A percentile compares a stretch with the other conserved stretches of the same genome.
Conservation (phyloP, 1,139 yeast genomes). For the Yamadazyma kanchanaburiensis region DNA sequence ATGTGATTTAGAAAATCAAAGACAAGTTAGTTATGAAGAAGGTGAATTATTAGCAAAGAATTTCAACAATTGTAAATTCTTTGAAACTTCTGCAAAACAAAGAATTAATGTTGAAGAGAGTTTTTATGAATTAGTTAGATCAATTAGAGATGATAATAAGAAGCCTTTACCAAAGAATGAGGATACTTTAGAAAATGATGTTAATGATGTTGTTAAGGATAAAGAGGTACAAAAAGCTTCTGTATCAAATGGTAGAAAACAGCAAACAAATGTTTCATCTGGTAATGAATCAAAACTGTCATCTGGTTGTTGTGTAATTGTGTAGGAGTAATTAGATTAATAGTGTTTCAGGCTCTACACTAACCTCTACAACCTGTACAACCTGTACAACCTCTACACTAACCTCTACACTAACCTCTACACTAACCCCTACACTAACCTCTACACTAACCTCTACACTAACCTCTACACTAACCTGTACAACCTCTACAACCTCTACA, state of each 20-base stretch:
- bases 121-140: conserved; percentile 71
- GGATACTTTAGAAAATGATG: conserved; percentile 2
- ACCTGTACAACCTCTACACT: too few species aligned
- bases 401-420: too few species aligned
- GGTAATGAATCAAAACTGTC: conserved; percentile 31
- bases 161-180: too few species aligned
- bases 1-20: conserved; percentile 56
- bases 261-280: conserved; percentile 11
- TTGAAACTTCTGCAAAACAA: conserved; percentile 93
- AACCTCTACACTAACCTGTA: too few species aligned
- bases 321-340: conserved; percentile 22
- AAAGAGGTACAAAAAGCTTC: conserved; percentile 3
- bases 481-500: too few species aligned
- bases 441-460: too few species aligned
- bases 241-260: conserved; percentile 11
- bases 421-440: too few species aligned
- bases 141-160: conserved; percentile 33
- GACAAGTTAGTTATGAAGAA: conserved; percentile 79
- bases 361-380: too few species aligned
- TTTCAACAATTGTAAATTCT: conserved; percentile 71
- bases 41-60: conserved; percentile 75
- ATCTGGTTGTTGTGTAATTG: conserved; percentile 46
- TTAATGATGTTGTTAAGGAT: conserved; percentile 2
- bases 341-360: too few species aligned
- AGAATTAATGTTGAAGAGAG: conserved; percentile 93